Conservation (phyloP, 1,284 basidiomycete species). For the Athelia psychrophila region DNA sequence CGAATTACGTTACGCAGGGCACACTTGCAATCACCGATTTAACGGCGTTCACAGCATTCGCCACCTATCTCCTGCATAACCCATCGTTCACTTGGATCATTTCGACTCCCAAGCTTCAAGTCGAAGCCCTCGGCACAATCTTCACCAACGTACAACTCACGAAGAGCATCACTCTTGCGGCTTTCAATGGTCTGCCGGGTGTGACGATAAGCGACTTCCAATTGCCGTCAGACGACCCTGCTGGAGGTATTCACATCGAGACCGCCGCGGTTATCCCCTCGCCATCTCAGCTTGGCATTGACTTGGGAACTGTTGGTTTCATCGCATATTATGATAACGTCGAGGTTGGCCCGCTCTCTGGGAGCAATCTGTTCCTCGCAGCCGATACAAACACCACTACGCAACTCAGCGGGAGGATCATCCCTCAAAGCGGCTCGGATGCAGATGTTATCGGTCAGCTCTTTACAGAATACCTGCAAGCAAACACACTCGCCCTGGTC, state of each 20-base stretch:
- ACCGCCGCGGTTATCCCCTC: conserved; percentile 70
- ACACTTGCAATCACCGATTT: conserved; percentile 54
- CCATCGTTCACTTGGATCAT: conserved; percentile 72
- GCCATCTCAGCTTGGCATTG: conserved; percentile 67
- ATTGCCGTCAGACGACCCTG: conserved; percentile 60
- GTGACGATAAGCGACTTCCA: conserved; percentile 71
- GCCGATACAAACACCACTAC: conserved; percentile 47
- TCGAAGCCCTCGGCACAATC: conserved; percentile 67
- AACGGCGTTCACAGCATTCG: conserved; percentile 62
- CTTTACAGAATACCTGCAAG: conserved; percentile 69
- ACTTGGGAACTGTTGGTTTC: conserved; percentile 70
- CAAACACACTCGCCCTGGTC: conserved; percentile 60
- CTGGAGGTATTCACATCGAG: conserved; percentile 69
- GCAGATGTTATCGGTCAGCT: conserved; percentile 58
- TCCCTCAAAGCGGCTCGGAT: conserved; percentile 54
- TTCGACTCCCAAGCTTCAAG: conserved; percentile 56
- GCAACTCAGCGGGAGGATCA: conserved; percentile 61
- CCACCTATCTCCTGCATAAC: conserved; percentile 66
- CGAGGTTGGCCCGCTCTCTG: conserved; percentile 52
- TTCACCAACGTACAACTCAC: conserved; percentile 65
- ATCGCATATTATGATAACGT: conserved; percentile 55
- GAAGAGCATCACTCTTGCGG: conserved; percentile 67
- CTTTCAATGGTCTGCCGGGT: conserved; percentile 69
- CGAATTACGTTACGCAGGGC: conserved; percentile 53
- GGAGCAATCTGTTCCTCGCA: conserved; percentile 48